Evolutionary conservation across 371 early-diverging fungal species (phyloP).

Genomic region (Nematocida ausubeli): DNA sequence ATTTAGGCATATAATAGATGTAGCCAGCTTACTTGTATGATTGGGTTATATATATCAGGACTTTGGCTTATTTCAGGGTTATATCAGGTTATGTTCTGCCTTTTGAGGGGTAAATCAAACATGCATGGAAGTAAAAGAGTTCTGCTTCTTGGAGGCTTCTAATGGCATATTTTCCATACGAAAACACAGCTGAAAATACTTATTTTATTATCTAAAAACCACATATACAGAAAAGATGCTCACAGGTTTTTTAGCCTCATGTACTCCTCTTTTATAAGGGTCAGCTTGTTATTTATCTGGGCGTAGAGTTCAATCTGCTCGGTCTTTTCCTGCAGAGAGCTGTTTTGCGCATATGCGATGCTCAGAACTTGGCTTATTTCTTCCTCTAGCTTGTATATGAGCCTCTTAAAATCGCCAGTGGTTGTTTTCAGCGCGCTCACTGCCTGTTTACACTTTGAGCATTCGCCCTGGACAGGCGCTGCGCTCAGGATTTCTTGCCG

Average conservation of each 20-base stretch:
- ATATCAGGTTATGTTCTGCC: too few species aligned
- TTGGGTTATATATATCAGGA: too few species aligned
- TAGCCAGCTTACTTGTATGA: too few species aligned
- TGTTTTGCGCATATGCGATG: not conserved
- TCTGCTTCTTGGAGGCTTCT: too few species aligned
- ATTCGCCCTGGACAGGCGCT: not conserved
- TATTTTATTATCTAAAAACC: not conserved
- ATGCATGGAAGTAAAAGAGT: too few species aligned
- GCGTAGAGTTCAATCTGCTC: conserved; percentile 20
- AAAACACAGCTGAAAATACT: too few species aligned
- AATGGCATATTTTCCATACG: too few species aligned
- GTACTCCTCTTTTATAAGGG: conserved; percentile 18
- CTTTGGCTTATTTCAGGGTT: too few species aligned
- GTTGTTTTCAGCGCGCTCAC: not conserved
- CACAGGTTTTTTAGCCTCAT: not conserved
- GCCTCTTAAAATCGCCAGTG: not conserved
- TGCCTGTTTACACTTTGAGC: not conserved
- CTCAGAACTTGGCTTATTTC: conserved; percentile 8
- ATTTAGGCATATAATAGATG: too few species aligned
- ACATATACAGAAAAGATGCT: not conserved
- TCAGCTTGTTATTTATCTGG: conserved; percentile 1
- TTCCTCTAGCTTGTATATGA: conserved; percentile 1
- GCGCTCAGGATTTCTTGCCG: not conserved
- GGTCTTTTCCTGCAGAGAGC: not conserved
- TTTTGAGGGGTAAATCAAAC: too few species aligned